Base-by-base conservation (phyloP, 2,329 filamentous ascomycete species). In the Verticillium isaacii region DNA sequence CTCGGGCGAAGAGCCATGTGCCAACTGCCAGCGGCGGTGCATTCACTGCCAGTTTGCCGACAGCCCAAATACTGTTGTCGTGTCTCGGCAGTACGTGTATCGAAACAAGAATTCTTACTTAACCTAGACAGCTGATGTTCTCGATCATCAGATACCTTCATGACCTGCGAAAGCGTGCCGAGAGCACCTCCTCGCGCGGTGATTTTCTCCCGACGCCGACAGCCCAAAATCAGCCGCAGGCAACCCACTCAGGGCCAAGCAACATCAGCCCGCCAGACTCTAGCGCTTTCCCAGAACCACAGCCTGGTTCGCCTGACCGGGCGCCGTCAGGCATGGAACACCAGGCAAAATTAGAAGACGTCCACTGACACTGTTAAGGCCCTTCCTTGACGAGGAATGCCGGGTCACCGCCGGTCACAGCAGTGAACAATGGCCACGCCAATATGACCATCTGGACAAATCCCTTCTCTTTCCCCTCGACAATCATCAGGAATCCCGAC, bases 41-140 rank as follows among this genome's bases (percentile, higher is more conserved):
- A 57, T 74, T 1, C 62, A 64, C 23, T 77, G 75, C 57, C 70
- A 62, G 6, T 77, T 76, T 36, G 64, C 66, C 3, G 72, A 74
- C 5, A 68, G 64, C 2, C 66, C 65, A 4, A 67, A 64, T 34
- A 74, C 69, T 59, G 67, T 76, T 14, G 65, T 70, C 55, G 71
- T 75, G 12, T 60, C 34, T 11, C 34, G 32, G 23, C 34, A 25
- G 23, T 41, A 23, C 14, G 23, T 8, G 29, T 29, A 32, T 59
- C 57, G 25, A 25, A 59, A 23, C n/a, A 23, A n/a, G 17, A 23
- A n/a, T 2, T 11, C 17, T 4, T 34, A 5, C 4, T 14, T 12
- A 7, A 23, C 32, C 2, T 2, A 23, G 15, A 9, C 19, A 17
- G 19, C 19, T 57, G 19, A n/a, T 17, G 23, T 36, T 36, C 34